Evolutionary conservation across 169 alveolate genomes (phyloP), one percentile per base, ranked within the genome.

Genomic region (Toxoplasma gondii): DNA sequence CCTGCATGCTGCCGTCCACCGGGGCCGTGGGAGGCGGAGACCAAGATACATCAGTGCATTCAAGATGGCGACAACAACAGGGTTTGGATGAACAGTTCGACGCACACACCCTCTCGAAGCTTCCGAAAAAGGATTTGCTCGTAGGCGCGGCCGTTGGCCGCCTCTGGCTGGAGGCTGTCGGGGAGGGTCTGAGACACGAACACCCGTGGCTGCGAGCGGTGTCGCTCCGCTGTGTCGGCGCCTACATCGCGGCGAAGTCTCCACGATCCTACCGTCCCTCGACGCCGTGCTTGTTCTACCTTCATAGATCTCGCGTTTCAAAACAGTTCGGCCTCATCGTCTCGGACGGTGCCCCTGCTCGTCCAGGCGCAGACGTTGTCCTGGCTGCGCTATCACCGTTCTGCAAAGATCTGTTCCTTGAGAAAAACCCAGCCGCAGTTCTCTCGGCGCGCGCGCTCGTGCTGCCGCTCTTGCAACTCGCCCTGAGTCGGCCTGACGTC

Each of bases 181-280:
- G 81, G 17, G 49, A 41, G 5, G 92, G 92, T 38, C 39, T 92
- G 0, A 74, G 87, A 31, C 95, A 92, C n/a, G 88, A 84, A 45
- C 88, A 92, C 70, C 92, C 95, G 0, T 92, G 95, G 95, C 78
- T 92, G 39, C 95, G 95, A 7, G 74, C 88, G 31, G 88, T 90
- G 39, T 90, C 95, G 38, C 88, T 92, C 41, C 92, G 95, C 53
- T 82, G 92, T 49, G 95, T 84, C 24, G 95, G 92, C 27, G 67
- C 53, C 58, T 92, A 92, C 88, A 34, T 92, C 34, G 92, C 92
- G 41, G 92, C 88, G 38, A 44, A 92, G 41, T 67, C 67, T 12
- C 12, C 19, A 31, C 41, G 44, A 1, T 22, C 69, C 16, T 82
- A 41, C 41, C 7, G 64, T 22, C 69, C 38, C 2, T 24, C 54